Conservation (phyloP, 306 rosid species). For the Acacia acuminata region DNA sequence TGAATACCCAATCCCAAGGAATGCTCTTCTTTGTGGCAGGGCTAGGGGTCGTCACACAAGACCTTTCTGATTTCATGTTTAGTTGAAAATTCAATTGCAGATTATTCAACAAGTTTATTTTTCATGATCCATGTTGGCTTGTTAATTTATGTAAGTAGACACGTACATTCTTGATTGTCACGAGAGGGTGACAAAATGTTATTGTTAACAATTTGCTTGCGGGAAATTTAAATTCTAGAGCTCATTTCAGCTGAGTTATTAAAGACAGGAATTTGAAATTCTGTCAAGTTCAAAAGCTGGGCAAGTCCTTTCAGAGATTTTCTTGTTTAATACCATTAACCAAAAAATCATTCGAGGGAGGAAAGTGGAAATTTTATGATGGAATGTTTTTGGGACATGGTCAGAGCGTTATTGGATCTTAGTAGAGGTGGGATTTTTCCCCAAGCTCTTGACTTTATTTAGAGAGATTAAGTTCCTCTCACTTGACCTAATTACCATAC, state of each 20-base stretch:
- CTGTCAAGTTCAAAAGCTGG: not conserved
- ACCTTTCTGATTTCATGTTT: conserved; percentile 38
- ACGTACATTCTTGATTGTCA: conserved; percentile 47
- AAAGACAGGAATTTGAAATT: not conserved
- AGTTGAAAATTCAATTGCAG: not conserved
- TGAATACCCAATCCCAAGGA: conserved; percentile 77
- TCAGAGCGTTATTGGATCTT: not conserved
- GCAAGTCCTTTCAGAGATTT: not conserved
- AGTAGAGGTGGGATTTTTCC: not conserved
- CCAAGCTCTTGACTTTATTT: no score
- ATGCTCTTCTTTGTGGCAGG: conserved; percentile 86
- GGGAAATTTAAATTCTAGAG: conserved; percentile 30
- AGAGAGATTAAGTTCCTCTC: not conserved
- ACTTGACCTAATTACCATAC: not conserved
- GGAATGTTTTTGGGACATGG: not conserved
- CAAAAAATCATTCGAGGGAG: not conserved
- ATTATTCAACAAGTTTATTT: not conserved
- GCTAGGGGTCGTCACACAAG: conserved; percentile 81
- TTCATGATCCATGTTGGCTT: not conserved
- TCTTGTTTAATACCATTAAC: not conserved
- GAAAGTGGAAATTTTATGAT: not conserved
- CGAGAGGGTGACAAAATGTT: conserved; percentile 59
- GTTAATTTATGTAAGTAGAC: not conserved
- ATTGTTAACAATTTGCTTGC: not conserved
- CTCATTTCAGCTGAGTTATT: conserved; percentile 44